Evolutionary conservation across 768 basidiomycete species (phyloP), one percentile per base, ranked within the genome.

Genomic region (Baorangia bicolor): DNA sequence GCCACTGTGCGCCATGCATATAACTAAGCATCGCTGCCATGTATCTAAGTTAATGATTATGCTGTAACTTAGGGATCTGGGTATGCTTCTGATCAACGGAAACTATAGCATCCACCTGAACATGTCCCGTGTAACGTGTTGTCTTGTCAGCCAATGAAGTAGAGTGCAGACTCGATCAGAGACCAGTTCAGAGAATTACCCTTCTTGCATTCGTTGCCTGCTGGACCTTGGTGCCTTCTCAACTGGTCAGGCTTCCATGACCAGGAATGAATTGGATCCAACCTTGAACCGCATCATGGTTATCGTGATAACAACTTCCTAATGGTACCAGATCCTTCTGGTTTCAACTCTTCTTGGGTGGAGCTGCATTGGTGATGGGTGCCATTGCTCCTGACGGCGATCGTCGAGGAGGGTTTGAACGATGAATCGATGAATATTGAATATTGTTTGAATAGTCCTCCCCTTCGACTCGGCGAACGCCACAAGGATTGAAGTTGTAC

Each of bases 121-220:
- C 50, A 49, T 57, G 44, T 43, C 38, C 48, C 46, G 31, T 35
- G 44, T 43, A 33, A 43, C 46, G 31, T 35, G 61, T 42, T 25
- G 30, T 31, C 51, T 33, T 51, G 40, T 41, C 49, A 34, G 27
- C 46, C 25, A 39, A 63, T 59, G 49, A 48, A 48, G 62, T 60
- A 49, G 60, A 58, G 53, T 25, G 45, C 39, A 45, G 45, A 49
- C 39, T 25, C 27, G 42, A 50, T 57, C 44, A 34, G 55, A 41
- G 53, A 20, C 33, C 34, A 27, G 21, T 42, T 46, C 52, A 47
- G 38, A 20, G 27, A 42, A 50, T 58, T 34, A 34, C 43, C 28
- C 40, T 50, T 25, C 34, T 25, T 48, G 16, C 27, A 52, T 52
- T 35, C 8, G 21, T 35, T 28, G n/a, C 31, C 39, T 6, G 28